Conservation (phyloP, 2,329 filamentous ascomycete species). For the Exophiala calicioides region DNA sequence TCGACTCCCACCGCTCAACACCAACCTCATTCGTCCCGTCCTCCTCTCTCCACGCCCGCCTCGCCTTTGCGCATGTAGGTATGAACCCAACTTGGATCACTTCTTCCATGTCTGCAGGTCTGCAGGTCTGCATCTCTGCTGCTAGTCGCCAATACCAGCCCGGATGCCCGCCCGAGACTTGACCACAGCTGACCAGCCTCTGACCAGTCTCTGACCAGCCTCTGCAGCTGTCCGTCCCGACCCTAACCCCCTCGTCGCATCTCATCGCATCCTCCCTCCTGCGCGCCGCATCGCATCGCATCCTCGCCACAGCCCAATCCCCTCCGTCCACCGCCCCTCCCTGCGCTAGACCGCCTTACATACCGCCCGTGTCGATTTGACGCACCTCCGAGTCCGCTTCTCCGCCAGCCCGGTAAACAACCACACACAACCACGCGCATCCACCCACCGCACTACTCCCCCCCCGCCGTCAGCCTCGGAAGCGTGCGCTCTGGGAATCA, state of each 20-base stretch:
- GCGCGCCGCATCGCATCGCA: slow-evolving; percentile 13
- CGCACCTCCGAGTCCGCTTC: slow-evolving; percentile 3
- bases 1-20: slow-evolving; percentile 10
- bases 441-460: slow-evolving; percentile 5
- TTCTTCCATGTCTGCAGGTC: too few species aligned
- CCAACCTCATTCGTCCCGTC: slow-evolving; percentile 19
- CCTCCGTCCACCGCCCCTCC: slow-evolving; percentile 21
- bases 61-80: slow-evolving; percentile 17
- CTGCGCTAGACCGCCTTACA: slow-evolving; percentile 26
- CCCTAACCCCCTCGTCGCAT: slow-evolving; percentile 23
- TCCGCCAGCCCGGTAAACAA: slow-evolving; percentile 3
- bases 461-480: slow-evolving; percentile 8
- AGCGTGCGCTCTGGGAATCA: slow-evolving; percentile 21
- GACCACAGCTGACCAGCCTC: slow-evolving; percentile 15
- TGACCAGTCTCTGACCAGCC: slow-evolving; percentile 8
- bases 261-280: slow-evolving; percentile 9
- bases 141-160: slow-evolving; percentile 18
- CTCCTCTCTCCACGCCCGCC: slow-evolving; percentile 8
- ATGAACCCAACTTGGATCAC: too few species aligned
- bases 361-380: slow-evolving; percentile 9
- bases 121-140: too few species aligned
- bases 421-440: slow-evolving; percentile 13
- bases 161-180: slow-evolving; percentile 11
- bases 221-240: slow-evolving; percentile 28
- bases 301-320: too few species aligned